A percentile compares a stretch with the other conserved stretches of the same genome.
phyloP scores from a whole-genome alignment of 31 red algal genomes.

The Pterothamnion heteromorphum region DNA sequence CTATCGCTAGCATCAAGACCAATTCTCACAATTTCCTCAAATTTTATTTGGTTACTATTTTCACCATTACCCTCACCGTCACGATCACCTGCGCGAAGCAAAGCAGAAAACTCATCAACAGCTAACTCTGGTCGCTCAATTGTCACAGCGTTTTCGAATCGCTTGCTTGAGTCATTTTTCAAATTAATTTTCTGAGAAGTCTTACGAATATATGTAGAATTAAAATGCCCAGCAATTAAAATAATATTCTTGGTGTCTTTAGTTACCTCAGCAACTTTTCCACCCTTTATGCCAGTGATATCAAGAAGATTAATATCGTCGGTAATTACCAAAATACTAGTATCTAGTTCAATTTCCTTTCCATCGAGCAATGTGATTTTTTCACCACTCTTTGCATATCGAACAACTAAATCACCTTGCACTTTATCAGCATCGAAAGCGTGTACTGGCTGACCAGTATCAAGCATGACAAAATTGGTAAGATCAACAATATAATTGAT shows the following conservation, averaged over 20 bases:
- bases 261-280: not conserved
- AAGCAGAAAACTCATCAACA: no score
- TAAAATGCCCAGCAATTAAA: no score
- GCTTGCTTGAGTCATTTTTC: not conserved
- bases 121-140: no score
- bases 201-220: no score
- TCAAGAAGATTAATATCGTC: not conserved
- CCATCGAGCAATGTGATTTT: slow-evolving; percentile 25
- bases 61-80: no score
- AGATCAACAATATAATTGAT: slow-evolving; percentile 13
- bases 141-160: no score
- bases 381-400: not conserved
- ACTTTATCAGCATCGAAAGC: slow-evolving; percentile 19
- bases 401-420: not conserved
- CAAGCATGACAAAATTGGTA: slow-evolving; percentile 17
- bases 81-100: no score
- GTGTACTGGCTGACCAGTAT: slow-evolving; percentile 15
- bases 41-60: no score
- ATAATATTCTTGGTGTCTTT: no score
- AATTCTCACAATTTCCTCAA: no score
- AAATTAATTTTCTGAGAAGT: not conserved
- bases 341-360: not conserved
- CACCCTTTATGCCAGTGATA: slow-evolving; percentile 15
- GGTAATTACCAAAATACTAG: not conserved
- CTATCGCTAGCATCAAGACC: no score